Conservation (phyloP, 345 rosid species). For the Diplotaxis tenuifolia region DNA sequence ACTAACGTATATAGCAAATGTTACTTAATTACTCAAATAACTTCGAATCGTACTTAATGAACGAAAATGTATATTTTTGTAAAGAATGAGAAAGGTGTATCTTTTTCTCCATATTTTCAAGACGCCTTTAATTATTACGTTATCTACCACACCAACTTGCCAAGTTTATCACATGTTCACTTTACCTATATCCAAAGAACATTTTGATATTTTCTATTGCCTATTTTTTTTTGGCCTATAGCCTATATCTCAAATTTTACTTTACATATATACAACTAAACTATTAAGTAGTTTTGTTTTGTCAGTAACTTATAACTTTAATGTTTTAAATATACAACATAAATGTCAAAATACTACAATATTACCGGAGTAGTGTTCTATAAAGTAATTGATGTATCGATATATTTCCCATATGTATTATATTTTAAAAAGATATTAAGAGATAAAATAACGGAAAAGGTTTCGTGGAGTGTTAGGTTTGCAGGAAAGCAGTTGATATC, state of each 20-base stretch:
- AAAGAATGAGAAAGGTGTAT: slow-evolving; percentile 22
- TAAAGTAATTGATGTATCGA: background rate
- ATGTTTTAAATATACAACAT: background rate
- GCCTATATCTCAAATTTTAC: background rate
- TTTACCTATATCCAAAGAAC: slow-evolving; percentile 10
- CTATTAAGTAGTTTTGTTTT: background rate
- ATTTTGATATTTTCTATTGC: background rate
- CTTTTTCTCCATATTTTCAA: slow-evolving; percentile 9
- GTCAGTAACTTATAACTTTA: background rate
- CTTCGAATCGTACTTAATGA: background rate
- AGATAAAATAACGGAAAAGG: slow-evolving; percentile 16
- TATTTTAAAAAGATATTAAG: background rate
- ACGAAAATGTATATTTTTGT: background rate
- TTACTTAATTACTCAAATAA: background rate
- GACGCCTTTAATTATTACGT: background rate
- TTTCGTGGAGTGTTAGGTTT: slow-evolving; percentile 31
- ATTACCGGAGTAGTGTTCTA: background rate
- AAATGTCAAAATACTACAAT: background rate
- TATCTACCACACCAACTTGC: slow-evolving; percentile 24
- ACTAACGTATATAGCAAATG: background rate
- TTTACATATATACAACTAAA: background rate
- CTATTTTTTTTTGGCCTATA: too few relatives aligned
- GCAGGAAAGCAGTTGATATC: slow-evolving; percentile 14
- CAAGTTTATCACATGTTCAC: slow-evolving; percentile 20
- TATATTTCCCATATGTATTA: background rate